Evolutionary conservation across 1,139 yeast genomes (phyloP).

Genomic region (Magnusiomyces clavatus): DNA sequence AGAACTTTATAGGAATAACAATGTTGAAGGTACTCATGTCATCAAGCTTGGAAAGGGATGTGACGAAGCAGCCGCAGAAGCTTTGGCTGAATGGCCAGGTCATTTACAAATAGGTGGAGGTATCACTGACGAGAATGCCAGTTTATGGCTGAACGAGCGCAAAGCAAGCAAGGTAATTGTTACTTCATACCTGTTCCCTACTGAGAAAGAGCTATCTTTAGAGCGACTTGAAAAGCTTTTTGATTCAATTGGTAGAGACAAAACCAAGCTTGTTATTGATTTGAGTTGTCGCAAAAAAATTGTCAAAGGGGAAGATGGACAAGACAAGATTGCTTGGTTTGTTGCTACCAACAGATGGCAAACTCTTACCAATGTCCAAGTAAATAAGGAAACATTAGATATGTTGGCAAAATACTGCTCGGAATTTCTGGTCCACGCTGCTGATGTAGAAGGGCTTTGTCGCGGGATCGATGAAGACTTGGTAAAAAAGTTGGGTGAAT

Average conservation of each 20-base stretch:
- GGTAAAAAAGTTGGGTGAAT: slow-evolving; percentile 62
- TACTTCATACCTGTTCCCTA: slow-evolving; percentile 84
- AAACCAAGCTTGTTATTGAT: slow-evolving; percentile 63
- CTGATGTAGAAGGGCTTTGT: slow-evolving; percentile 96
- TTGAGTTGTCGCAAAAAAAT: slow-evolving; percentile 65
- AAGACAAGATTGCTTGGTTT: slow-evolving; percentile 50
- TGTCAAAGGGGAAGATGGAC: slow-evolving; percentile 17
- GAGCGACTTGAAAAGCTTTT: slow-evolving; percentile 45
- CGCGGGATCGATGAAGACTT: slow-evolving; percentile 80
- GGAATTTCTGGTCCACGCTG: slow-evolving; percentile 92
- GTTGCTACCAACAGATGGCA: slow-evolving; percentile 99
- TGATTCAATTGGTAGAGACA: slow-evolving; percentile 48
- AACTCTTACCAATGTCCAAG: slow-evolving; percentile 60
- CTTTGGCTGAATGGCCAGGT: slow-evolving; percentile 66
- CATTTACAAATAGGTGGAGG: slow-evolving; percentile 91
- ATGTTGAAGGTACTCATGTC: slow-evolving; percentile 77
- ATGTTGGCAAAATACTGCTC: slow-evolving; percentile 58
- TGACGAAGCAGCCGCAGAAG: slow-evolving; percentile 74
- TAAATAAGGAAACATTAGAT: slow-evolving; percentile 47
- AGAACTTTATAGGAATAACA: slow-evolving; percentile 50
- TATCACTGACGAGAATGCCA: slow-evolving; percentile 64
- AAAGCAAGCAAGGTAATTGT: slow-evolving; percentile 81
- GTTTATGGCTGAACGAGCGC: slow-evolving; percentile 51
- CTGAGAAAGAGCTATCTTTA: slow-evolving; percentile 47
- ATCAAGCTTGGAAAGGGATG: slow-evolving; percentile 84